These are phyloP conservation scores for Thalassiosira profunda DNA, from an alignment of 108 stramenopile genomes.

Conservation along the genomic window DNA sequence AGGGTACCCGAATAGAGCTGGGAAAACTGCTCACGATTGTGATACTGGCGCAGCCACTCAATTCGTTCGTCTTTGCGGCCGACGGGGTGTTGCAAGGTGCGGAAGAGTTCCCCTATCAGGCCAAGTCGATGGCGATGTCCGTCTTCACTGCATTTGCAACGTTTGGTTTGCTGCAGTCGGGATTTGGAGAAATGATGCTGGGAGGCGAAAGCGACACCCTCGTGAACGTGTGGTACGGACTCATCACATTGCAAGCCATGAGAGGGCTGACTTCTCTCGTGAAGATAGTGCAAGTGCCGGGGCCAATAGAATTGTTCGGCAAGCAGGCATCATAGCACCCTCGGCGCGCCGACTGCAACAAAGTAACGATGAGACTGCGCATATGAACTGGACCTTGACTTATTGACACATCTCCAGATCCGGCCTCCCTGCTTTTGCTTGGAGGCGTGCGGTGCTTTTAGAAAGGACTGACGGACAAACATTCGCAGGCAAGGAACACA, in stretches of 20 bases:
- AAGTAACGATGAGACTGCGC: no score
- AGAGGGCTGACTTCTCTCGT: constrained; percentile 79
- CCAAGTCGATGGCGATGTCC: constrained; percentile 82
- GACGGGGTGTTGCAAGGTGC: constrained; percentile 92
- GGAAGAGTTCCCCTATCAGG: constrained; percentile 82
- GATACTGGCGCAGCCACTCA: constrained; percentile 82
- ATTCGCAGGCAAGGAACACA: no score
- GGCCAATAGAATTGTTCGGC: constrained; percentile 74
- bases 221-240: constrained; percentile 76
- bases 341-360: no score
- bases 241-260: constrained; percentile 80
- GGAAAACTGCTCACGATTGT: constrained; percentile 67
- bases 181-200: constrained; percentile 20
- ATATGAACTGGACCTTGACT: no score
- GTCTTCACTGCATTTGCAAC: constrained; percentile 53
- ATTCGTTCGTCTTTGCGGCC: constrained; percentile 86
- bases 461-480: no score
- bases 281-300: constrained; percentile 67
- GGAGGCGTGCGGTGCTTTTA: no score
- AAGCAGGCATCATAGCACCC: neutral
- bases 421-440: no score
- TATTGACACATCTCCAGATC: no score
- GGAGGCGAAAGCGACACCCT: constrained; percentile 56
- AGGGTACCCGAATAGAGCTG: constrained; percentile 60
- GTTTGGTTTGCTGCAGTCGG: constrained; percentile 58